Conservation (phyloP, 176 grass and related monocot genomes). For the Elymus sibiricus region DNA sequence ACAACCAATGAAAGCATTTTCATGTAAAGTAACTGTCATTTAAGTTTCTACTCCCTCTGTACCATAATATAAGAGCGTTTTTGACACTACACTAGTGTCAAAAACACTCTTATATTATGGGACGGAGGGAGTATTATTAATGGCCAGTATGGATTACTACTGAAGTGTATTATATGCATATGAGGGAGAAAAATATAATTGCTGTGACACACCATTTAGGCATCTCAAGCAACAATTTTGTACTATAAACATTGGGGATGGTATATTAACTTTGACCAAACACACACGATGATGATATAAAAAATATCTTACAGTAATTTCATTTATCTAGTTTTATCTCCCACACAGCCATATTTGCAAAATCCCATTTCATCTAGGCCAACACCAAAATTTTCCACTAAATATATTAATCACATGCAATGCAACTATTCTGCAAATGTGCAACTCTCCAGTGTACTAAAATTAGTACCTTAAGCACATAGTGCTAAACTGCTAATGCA, state of each 20-base stretch:
- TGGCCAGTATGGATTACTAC: background rate
- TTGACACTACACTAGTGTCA: no score
- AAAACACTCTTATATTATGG: no score
- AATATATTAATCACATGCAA: background rate
- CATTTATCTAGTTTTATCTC: background rate
- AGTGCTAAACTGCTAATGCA: background rate
- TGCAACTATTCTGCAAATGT: background rate
- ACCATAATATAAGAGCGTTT: no score
- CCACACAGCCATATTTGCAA: background rate
- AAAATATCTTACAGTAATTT: background rate
- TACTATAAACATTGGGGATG: background rate
- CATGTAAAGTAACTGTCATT: background rate
- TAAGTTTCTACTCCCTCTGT: no score
- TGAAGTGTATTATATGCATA: background rate
- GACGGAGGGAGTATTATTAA: no score
- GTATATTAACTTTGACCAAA: slow-evolving; percentile 1
- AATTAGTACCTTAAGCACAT: background rate
- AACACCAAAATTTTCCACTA: background rate
- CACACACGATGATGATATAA: background rate
- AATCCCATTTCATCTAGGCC: background rate
- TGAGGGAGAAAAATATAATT: background rate
- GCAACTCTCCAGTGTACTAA: background rate
- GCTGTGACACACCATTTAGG: background rate
- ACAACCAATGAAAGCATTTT: background rate
- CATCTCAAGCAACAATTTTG: background rate